Base-by-base conservation (phyloP, 1,139 yeast genomes). In the Candida frijolesensis region DNA sequence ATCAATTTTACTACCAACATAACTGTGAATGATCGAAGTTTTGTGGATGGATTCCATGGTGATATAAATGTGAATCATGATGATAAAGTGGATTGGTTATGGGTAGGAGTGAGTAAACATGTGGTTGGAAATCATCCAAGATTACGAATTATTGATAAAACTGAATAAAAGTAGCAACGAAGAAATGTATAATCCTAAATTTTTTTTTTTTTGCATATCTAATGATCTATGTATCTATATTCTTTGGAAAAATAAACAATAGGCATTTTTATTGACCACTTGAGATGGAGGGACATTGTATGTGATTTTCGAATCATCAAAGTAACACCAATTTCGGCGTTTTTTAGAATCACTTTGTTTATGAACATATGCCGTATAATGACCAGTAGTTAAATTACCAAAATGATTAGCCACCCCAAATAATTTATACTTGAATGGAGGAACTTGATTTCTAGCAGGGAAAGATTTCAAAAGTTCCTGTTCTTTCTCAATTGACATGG, bases 331-430 rank as follows among this genome's bases (percentile, higher is more conserved):
- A 15, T 79, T 82, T 47, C 78, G 72, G 4, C 62, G 55, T 54
- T 66, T 69, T 50, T 64, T 63, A 12, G 55, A 45, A 48, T 67
- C 74, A 45, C 73, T 73, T 5, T 76, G 65, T 58, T 89, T 88
- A 59, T 84, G 74, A 2, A 90, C 96, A 61, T 84, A 87, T 0
- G 96, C 78, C 0, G 98, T 94, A 66, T 94, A 94, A 68, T 94
- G 99, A 0, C 99, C 98, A 2, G 96, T 90, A 44, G 87, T 82
- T 45, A 92, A 73, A 29, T 75, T 71, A 2, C 99, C 98, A 55
- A 76, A 80, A 67, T 94, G 99, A 59, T 89, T 88, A n/a, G 92
- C 94, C 32, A 92, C 96, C 0, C 88, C 96, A 59, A 85, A 89
- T 35, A 94, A 70, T 57, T 82, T 83, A 66, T 92, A 94, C 34